Conservation (phyloP, 2,329 filamentous ascomycete genomes). For the Paraconiothyrium brasiliense region DNA sequence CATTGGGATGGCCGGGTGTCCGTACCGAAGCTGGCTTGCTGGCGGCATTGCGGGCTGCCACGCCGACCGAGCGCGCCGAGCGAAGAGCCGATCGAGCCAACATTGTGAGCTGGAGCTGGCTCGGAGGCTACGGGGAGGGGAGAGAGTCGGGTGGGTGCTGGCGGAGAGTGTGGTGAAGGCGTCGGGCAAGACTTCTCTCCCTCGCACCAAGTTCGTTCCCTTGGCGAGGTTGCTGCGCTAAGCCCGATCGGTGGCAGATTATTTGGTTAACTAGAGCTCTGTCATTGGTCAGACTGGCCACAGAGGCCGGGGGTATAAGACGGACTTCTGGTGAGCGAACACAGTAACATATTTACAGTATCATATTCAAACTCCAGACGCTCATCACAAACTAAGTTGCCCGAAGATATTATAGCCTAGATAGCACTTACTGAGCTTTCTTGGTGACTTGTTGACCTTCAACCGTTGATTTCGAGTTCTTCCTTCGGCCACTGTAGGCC, state of each 20-base stretch:
- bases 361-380: too few species aligned
- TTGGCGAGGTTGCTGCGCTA: constrained; percentile 25
- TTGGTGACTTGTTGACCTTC: too few species aligned
- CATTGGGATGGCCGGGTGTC: constrained; percentile 42
- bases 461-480: constrained; percentile 12
- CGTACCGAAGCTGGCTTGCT: constrained; percentile 59
- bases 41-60: constrained; percentile 74
- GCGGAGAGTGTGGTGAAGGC: constrained; percentile 38
- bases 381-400: too few species aligned
- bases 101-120: constrained; percentile 70
- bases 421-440: too few species aligned
- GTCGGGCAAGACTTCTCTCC: constrained; percentile 21
- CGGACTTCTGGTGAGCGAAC: too few species aligned
- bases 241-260: constrained; percentile 21
- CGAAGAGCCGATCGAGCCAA: constrained; percentile 92
- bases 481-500: constrained; percentile 29
- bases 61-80: constrained; percentile 84
- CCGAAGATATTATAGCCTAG: too few species aligned
- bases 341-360: too few species aligned
- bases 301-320: too few species aligned
- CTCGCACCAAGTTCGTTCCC: constrained; percentile 26
- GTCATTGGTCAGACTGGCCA: constrained; percentile 24
- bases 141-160: constrained; percentile 46
- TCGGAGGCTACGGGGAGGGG: constrained; percentile 44
- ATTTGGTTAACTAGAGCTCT: constrained; percentile 10